These are phyloP conservation scores for Aspergillus ostianus DNA, from an alignment of 495 filamentous ascomycete genomes.

Conservation along the genomic window DNA sequence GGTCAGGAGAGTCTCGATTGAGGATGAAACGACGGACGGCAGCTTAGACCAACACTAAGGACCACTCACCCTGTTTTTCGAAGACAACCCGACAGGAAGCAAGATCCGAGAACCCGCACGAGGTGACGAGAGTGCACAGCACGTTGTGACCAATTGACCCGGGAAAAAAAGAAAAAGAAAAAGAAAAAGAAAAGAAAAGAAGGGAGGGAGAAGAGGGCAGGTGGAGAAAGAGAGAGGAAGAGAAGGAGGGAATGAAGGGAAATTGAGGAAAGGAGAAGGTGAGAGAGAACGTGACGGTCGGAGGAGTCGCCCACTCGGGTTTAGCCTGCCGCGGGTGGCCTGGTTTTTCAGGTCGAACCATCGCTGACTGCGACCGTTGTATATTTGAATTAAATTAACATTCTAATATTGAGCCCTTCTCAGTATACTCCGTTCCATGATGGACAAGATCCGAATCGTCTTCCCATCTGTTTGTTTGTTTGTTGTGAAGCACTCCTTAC, in stretches of 20 bases:
- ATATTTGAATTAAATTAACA: too few relatives aligned
- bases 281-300: neutral
- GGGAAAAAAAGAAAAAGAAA: neutral
- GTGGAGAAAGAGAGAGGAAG: neutral
- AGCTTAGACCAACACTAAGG: constrained; percentile 19
- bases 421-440: too few relatives aligned
- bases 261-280: neutral
- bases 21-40: constrained; percentile 20
- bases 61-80: constrained; percentile 7
- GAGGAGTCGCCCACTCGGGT: neutral
- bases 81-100: neutral
- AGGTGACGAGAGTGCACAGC: constrained; percentile 6
- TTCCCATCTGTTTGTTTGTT: too few relatives aligned
- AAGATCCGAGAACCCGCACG: constrained; percentile 2
- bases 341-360: neutral
- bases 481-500: too few relatives aligned
- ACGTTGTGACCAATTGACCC: neutral
- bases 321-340: neutral
- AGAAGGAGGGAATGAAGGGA: neutral
- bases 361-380: neutral
- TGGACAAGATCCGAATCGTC: too few relatives aligned
- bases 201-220: neutral
- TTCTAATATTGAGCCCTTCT: too few relatives aligned
- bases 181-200: neutral
- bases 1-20: constrained; percentile 10